Base-by-base conservation (phyloP, 1,139 yeast genomes). In the Pichia sp. region DNA sequence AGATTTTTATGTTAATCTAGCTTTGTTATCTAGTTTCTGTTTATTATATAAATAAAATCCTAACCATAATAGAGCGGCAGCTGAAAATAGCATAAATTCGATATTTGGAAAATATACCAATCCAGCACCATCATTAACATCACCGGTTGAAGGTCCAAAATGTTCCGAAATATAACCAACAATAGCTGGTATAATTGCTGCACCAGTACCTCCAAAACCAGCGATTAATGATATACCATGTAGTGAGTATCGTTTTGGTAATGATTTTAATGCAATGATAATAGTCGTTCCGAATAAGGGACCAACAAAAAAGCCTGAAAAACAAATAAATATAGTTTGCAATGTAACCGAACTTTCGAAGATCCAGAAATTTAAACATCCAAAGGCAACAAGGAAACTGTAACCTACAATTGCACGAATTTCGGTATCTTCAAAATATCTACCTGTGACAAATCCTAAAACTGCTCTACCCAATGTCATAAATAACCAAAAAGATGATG, bases 281-380 rank as follows among this genome's bases (percentile, higher is more conserved):
- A 84, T 78, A 0, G 85, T 77, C 9, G 92, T 80, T 0, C 95
- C 92, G 63, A 82, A 87, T 6, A 85, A 68, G 1, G 96, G 96
- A 0, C 96, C 96, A 29, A 83, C 79, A 50, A 76, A 76, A 30
- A 78, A 66, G 0, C 95, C 96, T 36, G 80, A 68, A 10, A 74
- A 37, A 40, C 81, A 78, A 1, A 80, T 77, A 5, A 11, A 66
- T 39, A 52, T 66, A 64, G 43, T 71, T 63, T 37, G 70, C 10
- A 32, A 55, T 38, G 22, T n/a, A 9, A 44, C 28, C 12, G 45
- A 49, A 23, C 44, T 28, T 30, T 47, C 41, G 30, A 53, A 51
- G 31, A 60, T 3, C 51, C 49, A 45, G 51, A 57, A 55, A 38
- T 57, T 10, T n/a, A 49, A 6, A 46, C 51, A 51, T 35, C 60